These are phyloP conservation scores for Prosopis cineraria DNA, from an alignment of 306 rosid genomes.

Conservation along the genomic window DNA sequence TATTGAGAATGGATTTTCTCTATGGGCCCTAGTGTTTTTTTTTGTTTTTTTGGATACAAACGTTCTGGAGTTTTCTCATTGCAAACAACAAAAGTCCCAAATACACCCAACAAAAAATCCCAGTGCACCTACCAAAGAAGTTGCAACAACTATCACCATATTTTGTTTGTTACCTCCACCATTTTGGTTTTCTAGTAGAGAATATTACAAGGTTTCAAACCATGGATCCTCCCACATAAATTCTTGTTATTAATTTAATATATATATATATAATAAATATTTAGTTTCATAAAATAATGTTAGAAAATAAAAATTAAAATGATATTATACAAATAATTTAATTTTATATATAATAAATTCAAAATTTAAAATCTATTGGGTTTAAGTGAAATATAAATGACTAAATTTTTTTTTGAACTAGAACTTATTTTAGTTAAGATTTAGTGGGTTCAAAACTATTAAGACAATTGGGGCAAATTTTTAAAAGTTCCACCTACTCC, in stretches of 20 bases:
- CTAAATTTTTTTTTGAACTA: too few relatives aligned
- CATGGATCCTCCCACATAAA: constrained; percentile 44
- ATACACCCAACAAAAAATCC: constrained; percentile 19
- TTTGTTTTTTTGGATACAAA: neutral
- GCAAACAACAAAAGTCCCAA: constrained; percentile 23
- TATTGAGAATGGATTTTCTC: constrained; percentile 38
- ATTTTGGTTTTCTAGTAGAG: neutral
- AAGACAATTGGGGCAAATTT: too few relatives aligned
- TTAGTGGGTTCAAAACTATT: too few relatives aligned
- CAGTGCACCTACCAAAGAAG: constrained; percentile 39
- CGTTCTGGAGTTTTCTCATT: constrained; percentile 19
- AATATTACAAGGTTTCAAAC: constrained; percentile 40
- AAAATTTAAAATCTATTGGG: too few relatives aligned
- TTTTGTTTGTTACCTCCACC: constrained; percentile 31
- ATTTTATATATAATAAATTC: too few relatives aligned
- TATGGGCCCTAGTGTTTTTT: neutral
- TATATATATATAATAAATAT: too few relatives aligned
- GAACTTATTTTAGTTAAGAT: too few relatives aligned
- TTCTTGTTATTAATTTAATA: constrained; percentile 50
- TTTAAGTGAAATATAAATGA: too few relatives aligned
- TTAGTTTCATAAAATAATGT: too few relatives aligned
- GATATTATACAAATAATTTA: too few relatives aligned
- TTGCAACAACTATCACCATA: constrained; percentile 30
- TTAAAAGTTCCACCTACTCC: too few relatives aligned
- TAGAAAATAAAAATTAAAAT: too few relatives aligned